A percentile compares a stretch with the other conserved stretches of the same genome.
These are phyloP conservation scores for Knufia fluminis DNA, from an alignment of 2,329 filamentous ascomycete species.

Conservation along the genomic window DNA sequence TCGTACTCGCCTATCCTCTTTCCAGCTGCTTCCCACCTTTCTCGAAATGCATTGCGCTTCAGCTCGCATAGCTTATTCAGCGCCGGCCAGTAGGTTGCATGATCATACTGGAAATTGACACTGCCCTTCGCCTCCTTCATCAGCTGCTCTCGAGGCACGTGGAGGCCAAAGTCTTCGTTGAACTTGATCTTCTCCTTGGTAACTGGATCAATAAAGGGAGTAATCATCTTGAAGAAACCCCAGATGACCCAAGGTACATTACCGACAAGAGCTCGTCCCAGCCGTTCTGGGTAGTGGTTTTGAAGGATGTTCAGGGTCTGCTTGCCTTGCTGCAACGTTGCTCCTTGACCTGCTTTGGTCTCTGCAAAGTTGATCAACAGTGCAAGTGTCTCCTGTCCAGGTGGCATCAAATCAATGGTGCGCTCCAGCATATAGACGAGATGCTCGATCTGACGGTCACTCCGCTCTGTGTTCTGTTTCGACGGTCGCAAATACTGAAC, in stretches of 20 bases:
- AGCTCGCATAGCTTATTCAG: conserved; percentile 62
- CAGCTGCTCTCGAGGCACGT: conserved; percentile 73
- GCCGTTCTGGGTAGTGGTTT: conserved; percentile 86
- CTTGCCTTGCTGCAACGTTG: conserved; percentile 64
- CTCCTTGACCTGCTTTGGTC: conserved; percentile 65
- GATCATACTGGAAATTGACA: conserved; percentile 85
- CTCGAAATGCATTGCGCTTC: conserved; percentile 51
- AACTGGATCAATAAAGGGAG: conserved; percentile 88
- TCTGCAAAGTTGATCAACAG: conserved; percentile 88
- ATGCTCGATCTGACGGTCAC: conserved; percentile 81
- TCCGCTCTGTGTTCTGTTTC: conserved; percentile 82
- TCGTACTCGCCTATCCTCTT: conserved; percentile 79
- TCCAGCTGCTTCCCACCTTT: conserved; percentile 71
- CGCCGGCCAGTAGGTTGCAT: conserved; percentile 79
- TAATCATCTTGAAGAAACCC: conserved; percentile 94
- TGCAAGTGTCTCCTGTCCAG: conserved; percentile 76
- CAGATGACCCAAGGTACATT: conserved; percentile 88
- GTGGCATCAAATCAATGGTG: conserved; percentile 74
- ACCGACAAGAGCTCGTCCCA: conserved; percentile 80
- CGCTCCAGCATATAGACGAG: conserved; percentile 93
- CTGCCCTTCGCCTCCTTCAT: conserved; percentile 70
- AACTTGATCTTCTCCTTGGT: conserved; percentile 95
- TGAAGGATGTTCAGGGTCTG: conserved; percentile 87
- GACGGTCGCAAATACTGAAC: conserved; percentile 86
- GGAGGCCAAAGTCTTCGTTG: conserved; percentile 79